Evolutionary conservation across 345 rosid species (phyloP).

Genomic region (Populus deltoides): DNA sequence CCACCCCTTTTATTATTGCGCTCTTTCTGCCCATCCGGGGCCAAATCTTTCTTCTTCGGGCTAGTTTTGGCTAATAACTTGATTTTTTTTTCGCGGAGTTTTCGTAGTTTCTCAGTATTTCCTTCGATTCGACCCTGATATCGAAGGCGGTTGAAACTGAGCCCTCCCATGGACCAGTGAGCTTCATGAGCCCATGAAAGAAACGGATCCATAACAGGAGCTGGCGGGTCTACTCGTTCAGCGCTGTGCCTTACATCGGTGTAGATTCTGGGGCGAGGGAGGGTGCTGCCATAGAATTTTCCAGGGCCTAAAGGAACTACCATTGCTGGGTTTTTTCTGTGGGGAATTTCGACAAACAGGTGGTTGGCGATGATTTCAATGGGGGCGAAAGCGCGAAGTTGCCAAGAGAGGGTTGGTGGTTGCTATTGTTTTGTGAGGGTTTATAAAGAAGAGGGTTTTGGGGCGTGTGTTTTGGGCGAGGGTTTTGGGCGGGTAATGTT

Average conservation of each 20-base stretch:
- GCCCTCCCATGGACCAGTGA: slow-evolving; percentile 99
- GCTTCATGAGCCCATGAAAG: slow-evolving; percentile 91
- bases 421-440: not conserved
- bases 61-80: not conserved
- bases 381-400: not conserved
- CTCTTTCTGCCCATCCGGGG: not conserved
- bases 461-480: not conserved
- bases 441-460: too few relatives aligned
- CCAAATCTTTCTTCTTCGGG: not conserved
- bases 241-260: slow-evolving; percentile 42
- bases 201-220: slow-evolving; percentile 63
- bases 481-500: not conserved
- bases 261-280: slow-evolving; percentile 85
- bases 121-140: slow-evolving; percentile 93
- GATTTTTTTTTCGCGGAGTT: slow-evolving; percentile 40
- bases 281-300: slow-evolving; percentile 85
- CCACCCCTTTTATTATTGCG: slow-evolving; percentile 22
- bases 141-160: slow-evolving; percentile 76
- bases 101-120: slow-evolving; percentile 48
- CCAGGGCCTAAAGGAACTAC: slow-evolving; percentile 54
- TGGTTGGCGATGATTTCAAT: not conserved
- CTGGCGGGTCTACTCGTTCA: slow-evolving; percentile 71
- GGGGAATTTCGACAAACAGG: slow-evolving; percentile 12
- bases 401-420: too few relatives aligned
- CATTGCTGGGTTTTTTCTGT: slow-evolving; percentile 28